A percentile compares a stretch with the other conserved stretches of the same genome.
phyloP scores from a whole-genome alignment of 768 basidiomycete genomes.

The Termitomyces sp. region DNA sequence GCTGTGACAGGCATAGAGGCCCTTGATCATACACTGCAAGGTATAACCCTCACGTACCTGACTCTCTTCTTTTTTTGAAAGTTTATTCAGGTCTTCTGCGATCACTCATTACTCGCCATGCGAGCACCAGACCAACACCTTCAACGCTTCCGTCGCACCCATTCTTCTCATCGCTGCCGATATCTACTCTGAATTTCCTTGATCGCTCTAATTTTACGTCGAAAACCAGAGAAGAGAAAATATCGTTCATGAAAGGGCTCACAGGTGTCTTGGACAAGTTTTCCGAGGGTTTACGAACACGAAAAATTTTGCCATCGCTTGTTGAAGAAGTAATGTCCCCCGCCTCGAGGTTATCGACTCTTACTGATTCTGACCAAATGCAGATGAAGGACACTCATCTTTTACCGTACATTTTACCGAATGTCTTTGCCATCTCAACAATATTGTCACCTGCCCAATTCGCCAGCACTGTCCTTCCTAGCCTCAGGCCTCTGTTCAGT shows the following conservation, averaged over 20 bases:
- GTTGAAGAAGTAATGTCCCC: conserved; percentile 74
- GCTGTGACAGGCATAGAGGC: conserved; percentile 58
- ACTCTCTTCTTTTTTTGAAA: conserved; percentile 8
- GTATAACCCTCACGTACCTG: conserved; percentile 31
- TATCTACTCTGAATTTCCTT: conserved; percentile 93
- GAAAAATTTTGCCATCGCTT: conserved; percentile 89
- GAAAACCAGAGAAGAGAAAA: conserved; percentile 93
- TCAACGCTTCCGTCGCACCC: conserved; percentile 77
- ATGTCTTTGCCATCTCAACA: conserved; percentile 87
- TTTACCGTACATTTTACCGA: conserved; percentile 92
- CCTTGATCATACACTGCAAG: conserved; percentile 71
- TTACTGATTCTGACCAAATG: conserved; percentile 1
- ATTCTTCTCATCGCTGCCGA: conserved; percentile 94
- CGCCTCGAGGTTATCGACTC: not conserved
- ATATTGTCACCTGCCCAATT: conserved; percentile 80
- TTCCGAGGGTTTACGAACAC: conserved; percentile 78
- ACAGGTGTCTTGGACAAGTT: conserved; percentile 78
- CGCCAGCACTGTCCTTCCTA: conserved; percentile 75
- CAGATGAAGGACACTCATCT: conserved; percentile 94
- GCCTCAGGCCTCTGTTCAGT: conserved; percentile 84
- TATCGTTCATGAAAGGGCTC: conserved; percentile 92
- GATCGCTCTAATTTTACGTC: conserved; percentile 94
- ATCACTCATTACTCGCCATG: conserved; percentile 77
- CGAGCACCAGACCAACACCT: conserved; percentile 71
- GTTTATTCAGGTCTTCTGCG: conserved; percentile 64